A percentile compares a stretch with the other conserved stretches of the same genome.
phyloP scores from a whole-genome alignment of 371 early-diverging fungal genomes.

The Mucor saturninus region DNA sequence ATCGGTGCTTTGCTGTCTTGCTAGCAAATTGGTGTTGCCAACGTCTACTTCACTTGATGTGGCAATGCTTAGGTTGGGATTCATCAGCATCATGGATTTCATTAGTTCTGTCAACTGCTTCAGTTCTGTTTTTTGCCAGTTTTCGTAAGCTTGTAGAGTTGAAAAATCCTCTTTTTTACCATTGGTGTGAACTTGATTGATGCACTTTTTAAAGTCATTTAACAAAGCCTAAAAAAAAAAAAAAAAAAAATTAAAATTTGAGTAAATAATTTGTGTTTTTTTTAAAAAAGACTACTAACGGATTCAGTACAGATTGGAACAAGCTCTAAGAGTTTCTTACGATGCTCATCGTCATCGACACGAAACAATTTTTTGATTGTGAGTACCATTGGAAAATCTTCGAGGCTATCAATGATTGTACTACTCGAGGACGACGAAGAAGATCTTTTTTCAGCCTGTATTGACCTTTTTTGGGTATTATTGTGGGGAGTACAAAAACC shows the following conservation, averaged over 20 bases:
- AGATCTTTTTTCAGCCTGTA: conserved; percentile 2
- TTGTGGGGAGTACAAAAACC: conserved; percentile 15
- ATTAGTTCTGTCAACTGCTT: conserved; percentile 51
- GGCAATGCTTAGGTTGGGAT: conserved; percentile 41
- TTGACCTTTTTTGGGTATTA: conserved; percentile 6
- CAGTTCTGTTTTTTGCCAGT: conserved; percentile 51
- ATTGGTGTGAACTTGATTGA: conserved; percentile 50
- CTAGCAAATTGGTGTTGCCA: conserved; percentile 39
- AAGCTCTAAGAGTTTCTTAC: conserved; percentile 26
- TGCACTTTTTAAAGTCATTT: conserved; percentile 51
- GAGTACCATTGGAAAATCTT: conserved; percentile 32
- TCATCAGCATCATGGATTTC: conserved; percentile 47
- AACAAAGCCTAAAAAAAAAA: conserved; percentile 38
- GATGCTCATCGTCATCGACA: conserved; percentile 27
- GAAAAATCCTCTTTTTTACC: conserved; percentile 55
- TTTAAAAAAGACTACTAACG: conserved; percentile 18
- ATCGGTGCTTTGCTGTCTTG: conserved; percentile 15
- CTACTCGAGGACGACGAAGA: conserved; percentile 6
- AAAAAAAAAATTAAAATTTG: neutral
- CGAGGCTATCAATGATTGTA: conserved; percentile 7
- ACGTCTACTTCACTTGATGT: conserved; percentile 43
- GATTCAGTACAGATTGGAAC: conserved; percentile 34
- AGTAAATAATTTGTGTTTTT: neutral
- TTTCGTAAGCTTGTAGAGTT: conserved; percentile 44
- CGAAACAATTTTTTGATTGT: conserved; percentile 34